A percentile compares a stretch with the other conserved stretches of the same genome.
Evolutionary conservation across 1,284 basidiomycete genomes (phyloP).

Genomic region (Ustilago bromivora): DNA sequence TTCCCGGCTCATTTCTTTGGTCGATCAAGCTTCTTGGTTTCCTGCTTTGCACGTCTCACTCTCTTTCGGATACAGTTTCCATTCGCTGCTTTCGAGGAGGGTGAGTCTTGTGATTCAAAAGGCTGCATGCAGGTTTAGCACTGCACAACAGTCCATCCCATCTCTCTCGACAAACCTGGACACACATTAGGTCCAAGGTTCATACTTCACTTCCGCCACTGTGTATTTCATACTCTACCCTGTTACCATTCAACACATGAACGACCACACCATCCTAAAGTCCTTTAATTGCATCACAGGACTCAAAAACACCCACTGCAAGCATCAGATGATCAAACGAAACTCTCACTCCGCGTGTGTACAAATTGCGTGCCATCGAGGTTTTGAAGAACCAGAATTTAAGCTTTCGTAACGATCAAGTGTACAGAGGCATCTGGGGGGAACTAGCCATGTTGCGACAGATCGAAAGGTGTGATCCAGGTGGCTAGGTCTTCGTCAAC

Average conservation of each 20-base stretch:
- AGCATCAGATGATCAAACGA: constrained; percentile 46
- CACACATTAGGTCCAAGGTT: neutral
- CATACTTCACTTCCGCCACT: constrained; percentile 19
- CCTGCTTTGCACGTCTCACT: constrained; percentile 21
- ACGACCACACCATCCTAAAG: constrained; percentile 21
- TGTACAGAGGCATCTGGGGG: neutral
- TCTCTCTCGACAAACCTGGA: constrained; percentile 7
- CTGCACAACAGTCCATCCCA: constrained; percentile 11
- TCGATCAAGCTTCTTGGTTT: constrained; percentile 25
- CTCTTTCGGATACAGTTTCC: neutral
- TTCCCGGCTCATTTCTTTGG: constrained; percentile 14
- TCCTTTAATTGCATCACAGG: constrained; percentile 39
- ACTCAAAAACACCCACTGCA: constrained; percentile 43
- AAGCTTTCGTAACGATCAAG: too few relatives aligned
- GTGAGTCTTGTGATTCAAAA: constrained; percentile 26
- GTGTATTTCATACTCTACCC: constrained; percentile 43
- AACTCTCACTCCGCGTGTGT: neutral
- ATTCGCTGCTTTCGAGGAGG: constrained; percentile 2
- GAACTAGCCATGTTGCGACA: constrained; percentile 44
- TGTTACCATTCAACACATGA: constrained; percentile 18
- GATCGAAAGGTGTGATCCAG: constrained; percentile 60
- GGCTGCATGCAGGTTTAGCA: constrained; percentile 7
- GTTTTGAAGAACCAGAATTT: neutral
- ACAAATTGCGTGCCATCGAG: neutral
- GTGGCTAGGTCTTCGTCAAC: constrained; percentile 58